phyloP scores from a whole-genome alignment of 345 rosid species.

The Geranium brycei region DNA sequence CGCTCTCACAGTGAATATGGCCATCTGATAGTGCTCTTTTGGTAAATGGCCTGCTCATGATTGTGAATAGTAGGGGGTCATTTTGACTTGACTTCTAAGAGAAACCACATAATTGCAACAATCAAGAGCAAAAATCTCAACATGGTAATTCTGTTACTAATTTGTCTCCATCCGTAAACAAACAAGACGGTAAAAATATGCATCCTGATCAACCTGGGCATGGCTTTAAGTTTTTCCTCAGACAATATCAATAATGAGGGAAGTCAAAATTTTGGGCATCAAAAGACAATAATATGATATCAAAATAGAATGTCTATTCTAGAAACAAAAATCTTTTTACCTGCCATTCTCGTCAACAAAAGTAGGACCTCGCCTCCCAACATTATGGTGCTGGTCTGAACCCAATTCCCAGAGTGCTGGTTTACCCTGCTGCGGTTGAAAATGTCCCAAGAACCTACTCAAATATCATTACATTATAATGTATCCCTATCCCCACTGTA shows the following conservation, averaged over 20 bases:
- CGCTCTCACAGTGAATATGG: slow-evolving; percentile 41
- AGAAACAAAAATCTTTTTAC: slow-evolving; percentile 15
- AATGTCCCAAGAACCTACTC: slow-evolving; percentile 84
- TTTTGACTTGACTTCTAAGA: neutral
- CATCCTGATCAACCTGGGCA: too few relatives aligned
- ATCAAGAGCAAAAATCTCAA: neutral
- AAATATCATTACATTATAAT: neutral
- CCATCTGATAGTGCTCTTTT: slow-evolving; percentile 87
- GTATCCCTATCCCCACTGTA: too few relatives aligned
- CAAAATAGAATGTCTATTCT: neutral
- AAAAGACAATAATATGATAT: too few relatives aligned
- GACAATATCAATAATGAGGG: too few relatives aligned
- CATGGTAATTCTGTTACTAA: too few relatives aligned
- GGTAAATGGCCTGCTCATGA: slow-evolving; percentile 31
- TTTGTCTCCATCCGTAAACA: too few relatives aligned
- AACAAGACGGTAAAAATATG: neutral
- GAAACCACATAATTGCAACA: neutral
- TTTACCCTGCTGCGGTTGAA: slow-evolving; percentile 79
- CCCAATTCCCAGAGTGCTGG: slow-evolving; percentile 84
- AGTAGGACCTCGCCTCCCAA: slow-evolving; percentile 30
- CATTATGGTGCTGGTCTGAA: slow-evolving; percentile 57
- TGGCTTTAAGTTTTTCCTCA: too few relatives aligned
- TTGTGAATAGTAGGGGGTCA: neutral
- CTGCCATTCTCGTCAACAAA: slow-evolving; percentile 31
- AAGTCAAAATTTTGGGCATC: too few relatives aligned